Base-by-base conservation (phyloP, 75 land plant species). In the Isoetes taiwanensis region DNA sequence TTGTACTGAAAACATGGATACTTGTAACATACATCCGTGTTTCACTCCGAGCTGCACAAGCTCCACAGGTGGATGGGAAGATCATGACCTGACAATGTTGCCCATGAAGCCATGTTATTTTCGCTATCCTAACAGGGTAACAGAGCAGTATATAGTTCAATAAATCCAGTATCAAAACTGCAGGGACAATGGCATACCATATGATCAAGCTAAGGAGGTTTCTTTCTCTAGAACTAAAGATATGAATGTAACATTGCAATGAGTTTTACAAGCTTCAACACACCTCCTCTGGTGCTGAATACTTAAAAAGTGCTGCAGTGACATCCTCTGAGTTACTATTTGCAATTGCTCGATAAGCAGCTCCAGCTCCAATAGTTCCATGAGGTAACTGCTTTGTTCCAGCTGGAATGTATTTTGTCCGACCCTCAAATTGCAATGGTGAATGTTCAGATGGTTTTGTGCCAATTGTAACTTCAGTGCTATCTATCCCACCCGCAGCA, bases 241-340 rank as follows among this genome's bases (percentile, higher is more conserved):
- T 2, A 1, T 11, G 19, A 14, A 12, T 9, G 10, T 4, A 32
- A 24, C 14, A 23, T 29, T 25, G 12, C 23, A 62, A 32, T 3
- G 24, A 62, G 52, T 16, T 17, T 21, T 24, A 19, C 21, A 30
- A 63, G 34, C 27, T 3, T 17, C 21, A 16, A 34, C 54, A 20
- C 42, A 94, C 99, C 84, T 94, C 99, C 67, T 94, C 96, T 40
- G 99, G 99, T 41, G 97, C 80, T 32, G 99, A 76, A 58, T 94
- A 94, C 40, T 83, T 74, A 68, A 83, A 80, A 37, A 89, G 54
- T 2, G 90, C 82, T 29, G 80, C 81, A 41, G 91, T 80, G 35
- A 89, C 73, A 31, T 89, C 76, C 5, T 71, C 72, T 70, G 76
- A 73, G 34, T 67, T 82, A 41, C 80, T 76, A 61, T 94, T 74